Evolutionary conservation across 1,284 basidiomycete genomes (phyloP).

Genomic region (Sanghuangporus baumii): DNA sequence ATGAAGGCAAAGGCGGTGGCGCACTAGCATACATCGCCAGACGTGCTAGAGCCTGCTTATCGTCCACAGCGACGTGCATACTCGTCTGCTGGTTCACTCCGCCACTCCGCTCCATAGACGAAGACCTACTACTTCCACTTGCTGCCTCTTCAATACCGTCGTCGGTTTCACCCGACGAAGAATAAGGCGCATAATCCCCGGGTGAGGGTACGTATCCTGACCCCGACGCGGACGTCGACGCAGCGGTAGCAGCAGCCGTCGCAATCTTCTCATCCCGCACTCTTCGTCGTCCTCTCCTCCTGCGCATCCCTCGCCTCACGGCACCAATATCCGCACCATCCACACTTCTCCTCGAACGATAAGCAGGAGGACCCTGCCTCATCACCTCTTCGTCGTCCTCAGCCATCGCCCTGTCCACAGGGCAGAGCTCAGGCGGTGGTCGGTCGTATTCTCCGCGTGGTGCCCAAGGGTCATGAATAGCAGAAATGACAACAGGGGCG

Average conservation of each 20-base stretch:
- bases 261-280: constrained; percentile 8
- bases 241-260: neutral
- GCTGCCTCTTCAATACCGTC: neutral
- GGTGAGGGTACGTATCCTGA: neutral
- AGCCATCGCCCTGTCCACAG: neutral
- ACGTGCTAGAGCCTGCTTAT: constrained; percentile 58
- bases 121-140: neutral
- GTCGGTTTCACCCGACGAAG: neutral
- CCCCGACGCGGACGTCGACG: neutral
- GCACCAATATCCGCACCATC: neutral
- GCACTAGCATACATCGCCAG: constrained; percentile 50
- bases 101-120: neutral
- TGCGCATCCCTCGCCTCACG: neutral
- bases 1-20: constrained; percentile 33
- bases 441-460: neutral
- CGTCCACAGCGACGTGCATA: constrained; percentile 71
- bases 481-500: neutral
- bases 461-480: neutral
- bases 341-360: neutral
- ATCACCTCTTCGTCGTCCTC: neutral
- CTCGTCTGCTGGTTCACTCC: neutral
- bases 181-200: neutral
- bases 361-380: constrained; percentile 10
- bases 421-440: neutral
- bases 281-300: neutral